Conservation (phyloP, 257 asterid species). For the Nicotiana otophora region DNA sequence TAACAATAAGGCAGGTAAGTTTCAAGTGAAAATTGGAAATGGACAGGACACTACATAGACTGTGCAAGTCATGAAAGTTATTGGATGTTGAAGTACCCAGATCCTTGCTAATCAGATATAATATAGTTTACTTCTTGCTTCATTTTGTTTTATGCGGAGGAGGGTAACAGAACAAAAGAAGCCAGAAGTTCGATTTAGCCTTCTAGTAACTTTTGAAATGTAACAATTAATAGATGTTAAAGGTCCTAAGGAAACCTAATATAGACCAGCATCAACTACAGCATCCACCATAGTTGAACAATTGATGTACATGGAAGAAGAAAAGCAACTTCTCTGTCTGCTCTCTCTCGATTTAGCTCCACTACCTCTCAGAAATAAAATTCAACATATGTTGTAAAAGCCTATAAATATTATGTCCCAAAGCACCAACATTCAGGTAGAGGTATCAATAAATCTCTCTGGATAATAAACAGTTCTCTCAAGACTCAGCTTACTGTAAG, state of each 20-base stretch:
- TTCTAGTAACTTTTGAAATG: background rate
- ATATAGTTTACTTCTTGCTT: background rate
- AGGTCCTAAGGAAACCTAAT: background rate
- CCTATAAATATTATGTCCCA: background rate
- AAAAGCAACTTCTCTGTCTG: background rate
- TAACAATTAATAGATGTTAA: background rate
- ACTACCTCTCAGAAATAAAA: background rate
- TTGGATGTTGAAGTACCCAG: background rate
- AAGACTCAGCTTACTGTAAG: background rate
- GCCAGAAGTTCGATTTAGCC: background rate
- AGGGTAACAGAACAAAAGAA: background rate
- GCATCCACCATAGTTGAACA: background rate
- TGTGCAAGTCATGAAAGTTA: background rate
- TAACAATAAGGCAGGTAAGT: background rate
- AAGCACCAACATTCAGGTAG: background rate
- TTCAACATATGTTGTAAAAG: background rate
- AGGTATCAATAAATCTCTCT: background rate
- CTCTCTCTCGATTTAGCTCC: background rate
- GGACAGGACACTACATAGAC: background rate
- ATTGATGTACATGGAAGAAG: background rate
- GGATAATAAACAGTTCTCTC: background rate
- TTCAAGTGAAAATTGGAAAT: background rate
- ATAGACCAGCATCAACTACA: background rate
- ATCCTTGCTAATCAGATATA: background rate
- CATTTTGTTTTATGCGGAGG: background rate